phyloP scores from a whole-genome alignment of 2,329 filamentous ascomycete species.

The Colletotrichum sp. region DNA sequence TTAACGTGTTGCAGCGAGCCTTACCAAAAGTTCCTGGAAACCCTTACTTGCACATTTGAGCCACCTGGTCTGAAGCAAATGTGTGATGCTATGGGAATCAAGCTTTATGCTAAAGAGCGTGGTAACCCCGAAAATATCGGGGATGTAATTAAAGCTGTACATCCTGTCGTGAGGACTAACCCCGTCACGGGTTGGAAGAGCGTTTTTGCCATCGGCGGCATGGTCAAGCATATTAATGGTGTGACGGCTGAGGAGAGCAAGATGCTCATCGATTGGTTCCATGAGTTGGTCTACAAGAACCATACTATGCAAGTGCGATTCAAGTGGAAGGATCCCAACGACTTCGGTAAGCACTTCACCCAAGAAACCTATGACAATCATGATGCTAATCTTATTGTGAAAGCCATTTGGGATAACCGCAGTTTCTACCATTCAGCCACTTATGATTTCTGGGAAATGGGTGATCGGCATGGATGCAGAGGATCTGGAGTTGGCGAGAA shows the following conservation, averaged over 20 bases:
- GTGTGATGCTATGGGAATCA: constrained; percentile 39
- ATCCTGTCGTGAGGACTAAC: constrained; percentile 63
- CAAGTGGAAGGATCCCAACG: constrained; percentile 53
- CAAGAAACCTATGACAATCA: constrained; percentile 22
- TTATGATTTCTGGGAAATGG: constrained; percentile 61
- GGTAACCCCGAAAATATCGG: constrained; percentile 64
- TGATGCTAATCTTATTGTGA: neutral
- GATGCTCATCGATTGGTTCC: constrained; percentile 49
- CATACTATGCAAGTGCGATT: constrained; percentile 62
- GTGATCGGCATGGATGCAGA: constrained; percentile 43
- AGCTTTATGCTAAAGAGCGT: constrained; percentile 36
- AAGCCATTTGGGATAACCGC: constrained; percentile 70
- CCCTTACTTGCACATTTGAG: constrained; percentile 44
- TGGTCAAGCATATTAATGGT: constrained; percentile 58
- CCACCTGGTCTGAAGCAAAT: constrained; percentile 34
- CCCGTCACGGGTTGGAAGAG: constrained; percentile 64
- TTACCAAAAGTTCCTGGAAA: constrained; percentile 51
- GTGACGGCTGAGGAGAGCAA: constrained; percentile 58
- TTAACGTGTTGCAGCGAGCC: constrained; percentile 33
- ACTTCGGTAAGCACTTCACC: constrained; percentile 31
- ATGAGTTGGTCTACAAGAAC: constrained; percentile 54
- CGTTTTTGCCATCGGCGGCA: constrained; percentile 53
- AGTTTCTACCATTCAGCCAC: constrained; percentile 58
- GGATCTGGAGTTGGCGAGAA: constrained; percentile 46
- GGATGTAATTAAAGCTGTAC: constrained; percentile 49